Base-by-base conservation (phyloP, 1,284 basidiomycete species). In the Gomphus bonarii region DNA sequence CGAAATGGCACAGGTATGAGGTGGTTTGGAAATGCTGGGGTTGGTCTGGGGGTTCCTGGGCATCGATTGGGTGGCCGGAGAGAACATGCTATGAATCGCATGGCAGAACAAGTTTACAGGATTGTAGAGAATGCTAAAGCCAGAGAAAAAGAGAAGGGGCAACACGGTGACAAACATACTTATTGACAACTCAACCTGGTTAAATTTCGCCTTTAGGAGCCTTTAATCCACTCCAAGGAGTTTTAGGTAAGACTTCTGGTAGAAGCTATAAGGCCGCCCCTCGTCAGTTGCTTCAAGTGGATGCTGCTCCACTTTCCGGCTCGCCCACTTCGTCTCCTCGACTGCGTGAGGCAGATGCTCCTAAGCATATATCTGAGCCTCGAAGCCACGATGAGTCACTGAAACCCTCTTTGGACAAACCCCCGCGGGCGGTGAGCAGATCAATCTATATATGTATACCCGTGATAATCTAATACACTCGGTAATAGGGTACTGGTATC, bases 101-200 rank as follows among this genome's bases (percentile, higher is more conserved):
- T 99, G 90, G 91, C 95, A 63, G 85, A 91, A 60, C 95, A 99
- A 68, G 95, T 99, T 12, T 95, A 98, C 72, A 78, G 95, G 59
- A 91, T 99, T 62, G 94, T 99, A 18, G 93, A 87, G 65, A 93
- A 90, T 68, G 91, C 94, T 2, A 84, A 92, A 63, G 77, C 89
- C 69, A 80, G 90, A 62, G 89, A 93, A 68, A 87, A 84, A 69
- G 86, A 89, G 66, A 90, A 88, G 66, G 83, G 83, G 12, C 63
- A 81, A 47, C 77, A 84, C 63, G 84, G 85, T 88, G 62, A 65
- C 78, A 72, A 28, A 22, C 36, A 22, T 51, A 25, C 33, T 49
- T 40, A 12, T 30, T 30, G 2, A 9, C 31, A 35, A 25, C 16
- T 30, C 9, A 36, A 31, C 25, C 43, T 30, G 16, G 30, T 47